These are phyloP conservation scores for Penicillium capsulatum DNA, from an alignment of 2,329 filamentous ascomycete genomes.

Conservation along the genomic window DNA sequence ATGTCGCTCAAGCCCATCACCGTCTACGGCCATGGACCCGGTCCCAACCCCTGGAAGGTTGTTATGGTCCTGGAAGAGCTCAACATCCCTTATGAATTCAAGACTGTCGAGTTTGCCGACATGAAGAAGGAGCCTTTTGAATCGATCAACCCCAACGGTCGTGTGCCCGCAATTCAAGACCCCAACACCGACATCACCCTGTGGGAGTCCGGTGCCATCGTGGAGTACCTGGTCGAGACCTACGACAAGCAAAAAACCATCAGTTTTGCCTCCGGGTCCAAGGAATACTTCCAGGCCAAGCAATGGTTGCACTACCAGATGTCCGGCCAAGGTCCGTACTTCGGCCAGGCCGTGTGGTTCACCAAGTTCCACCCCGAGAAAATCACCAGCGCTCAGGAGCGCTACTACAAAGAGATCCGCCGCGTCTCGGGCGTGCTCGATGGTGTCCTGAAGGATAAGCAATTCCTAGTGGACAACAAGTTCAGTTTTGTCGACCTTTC, in stretches of 20 bases:
- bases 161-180: slow-evolving; percentile 34
- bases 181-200: slow-evolving; percentile 38
- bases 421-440: slow-evolving; percentile 40
- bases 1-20: slow-evolving; percentile 15
- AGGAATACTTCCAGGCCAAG: slow-evolving; percentile 38
- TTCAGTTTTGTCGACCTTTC: slow-evolving; percentile 42
- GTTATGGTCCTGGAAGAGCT: slow-evolving; percentile 34
- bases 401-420: slow-evolving; percentile 45
- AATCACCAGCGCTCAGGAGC: slow-evolving; percentile 41
- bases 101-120: slow-evolving; percentile 21
- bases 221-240: slow-evolving; percentile 43
- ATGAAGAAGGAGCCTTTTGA: slow-evolving; percentile 30
- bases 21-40: slow-evolving; percentile 20
- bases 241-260: slow-evolving; percentile 43
- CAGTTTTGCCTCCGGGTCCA: slow-evolving; percentile 31
- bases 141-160: slow-evolving; percentile 34
- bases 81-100: slow-evolving; percentile 26
- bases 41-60: slow-evolving; percentile 34
- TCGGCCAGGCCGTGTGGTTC: slow-evolving; percentile 48
- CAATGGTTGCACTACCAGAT: slow-evolving; percentile 48
- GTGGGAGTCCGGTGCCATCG: slow-evolving; percentile 46
- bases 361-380: slow-evolving; percentile 41
- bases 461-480: slow-evolving; percentile 44
- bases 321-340: slow-evolving; percentile 49
- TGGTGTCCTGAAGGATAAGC: slow-evolving; percentile 18